A percentile compares a stretch with the other conserved stretches of the same genome.
These are phyloP conservation scores for Saussurea involucrata DNA, from an alignment of 129 eudicot genomes.

Conservation along the genomic window DNA sequence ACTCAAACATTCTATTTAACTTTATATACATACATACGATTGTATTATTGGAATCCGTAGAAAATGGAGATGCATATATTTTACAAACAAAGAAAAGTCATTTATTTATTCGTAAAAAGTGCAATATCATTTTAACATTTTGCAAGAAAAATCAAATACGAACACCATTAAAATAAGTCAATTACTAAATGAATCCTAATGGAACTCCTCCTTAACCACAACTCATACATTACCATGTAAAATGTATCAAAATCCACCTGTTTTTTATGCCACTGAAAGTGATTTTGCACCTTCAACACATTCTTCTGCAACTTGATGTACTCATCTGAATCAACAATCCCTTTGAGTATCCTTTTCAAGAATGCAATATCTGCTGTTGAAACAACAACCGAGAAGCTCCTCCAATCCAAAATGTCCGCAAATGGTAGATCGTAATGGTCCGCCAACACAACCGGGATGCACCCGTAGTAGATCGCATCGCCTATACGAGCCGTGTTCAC, in stretches of 20 bases:
- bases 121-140: no score
- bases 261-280: constrained; percentile 71
- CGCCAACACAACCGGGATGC: constrained; percentile 67
- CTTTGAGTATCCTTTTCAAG: constrained; percentile 55
- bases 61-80: background rate
- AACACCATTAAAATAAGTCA: no score
- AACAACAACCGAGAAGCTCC: constrained; percentile 61
- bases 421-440: constrained; percentile 89
- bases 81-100: no score
- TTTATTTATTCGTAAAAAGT: no score
- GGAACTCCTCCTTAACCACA: constrained; percentile 75
- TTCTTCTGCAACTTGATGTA: constrained; percentile 48
- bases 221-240: constrained; percentile 80
- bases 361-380: constrained; percentile 51
- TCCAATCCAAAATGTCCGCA: constrained; percentile 71
- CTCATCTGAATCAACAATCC: constrained; percentile 35
- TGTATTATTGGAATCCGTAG: background rate
- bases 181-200: constrained; percentile 32
- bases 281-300: constrained; percentile 65
- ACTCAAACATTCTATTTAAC: no score
- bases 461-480: constrained; percentile 82
- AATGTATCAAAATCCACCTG: constrained; percentile 81
- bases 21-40: no score
- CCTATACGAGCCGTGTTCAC: constrained; percentile 89
- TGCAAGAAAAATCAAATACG: no score